Evolutionary conservation across 78 protist species (phyloP).

Genomic region (Dictyostelium purpureum): DNA sequence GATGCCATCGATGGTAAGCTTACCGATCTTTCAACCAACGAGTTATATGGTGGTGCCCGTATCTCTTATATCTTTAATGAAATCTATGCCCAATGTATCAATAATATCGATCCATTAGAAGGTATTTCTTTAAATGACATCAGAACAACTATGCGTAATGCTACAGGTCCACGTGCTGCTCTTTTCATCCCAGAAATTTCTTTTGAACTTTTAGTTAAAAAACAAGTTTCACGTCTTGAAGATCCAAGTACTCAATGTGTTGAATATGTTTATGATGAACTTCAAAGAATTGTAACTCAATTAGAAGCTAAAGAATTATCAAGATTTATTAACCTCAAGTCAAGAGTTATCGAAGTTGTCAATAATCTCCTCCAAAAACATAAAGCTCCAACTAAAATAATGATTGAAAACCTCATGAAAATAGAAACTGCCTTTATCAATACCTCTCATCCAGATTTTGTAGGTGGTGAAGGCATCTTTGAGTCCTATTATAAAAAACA

Average conservation of each 20-base stretch:
- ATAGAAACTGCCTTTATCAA: constrained; percentile 94
- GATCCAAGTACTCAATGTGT: constrained; percentile 87
- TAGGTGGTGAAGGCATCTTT: constrained; percentile 78
- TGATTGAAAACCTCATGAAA: constrained; percentile 85
- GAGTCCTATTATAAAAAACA: constrained; percentile 40
- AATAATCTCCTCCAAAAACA: constrained; percentile 66
- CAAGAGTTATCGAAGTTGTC: constrained; percentile 73
- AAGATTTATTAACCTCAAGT: constrained; percentile 63
- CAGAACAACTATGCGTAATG: constrained; percentile 90
- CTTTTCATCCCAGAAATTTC: constrained; percentile 95
- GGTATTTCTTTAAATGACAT: constrained; percentile 87
- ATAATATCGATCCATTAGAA: constrained; percentile 76
- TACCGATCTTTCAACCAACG: constrained; percentile 39
- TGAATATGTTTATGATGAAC: constrained; percentile 93
- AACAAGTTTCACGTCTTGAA: constrained; percentile 85
- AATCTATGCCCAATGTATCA: constrained; percentile 70
- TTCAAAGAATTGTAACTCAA: constrained; percentile 78
- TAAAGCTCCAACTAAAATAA: constrained; percentile 72
- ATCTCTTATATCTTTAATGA: constrained; percentile 93
- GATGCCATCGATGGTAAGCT: constrained; percentile 90
- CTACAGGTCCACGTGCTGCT: constrained; percentile 88
- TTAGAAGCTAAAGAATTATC: constrained; percentile 76
- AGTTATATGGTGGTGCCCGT: constrained; percentile 97
- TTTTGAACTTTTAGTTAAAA: constrained; percentile 90
- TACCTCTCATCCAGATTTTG: constrained; percentile 95